These are phyloP conservation scores for Trichoderma arundinaceum DNA, from an alignment of 2,329 filamentous ascomycete species.

Conservation along the genomic window DNA sequence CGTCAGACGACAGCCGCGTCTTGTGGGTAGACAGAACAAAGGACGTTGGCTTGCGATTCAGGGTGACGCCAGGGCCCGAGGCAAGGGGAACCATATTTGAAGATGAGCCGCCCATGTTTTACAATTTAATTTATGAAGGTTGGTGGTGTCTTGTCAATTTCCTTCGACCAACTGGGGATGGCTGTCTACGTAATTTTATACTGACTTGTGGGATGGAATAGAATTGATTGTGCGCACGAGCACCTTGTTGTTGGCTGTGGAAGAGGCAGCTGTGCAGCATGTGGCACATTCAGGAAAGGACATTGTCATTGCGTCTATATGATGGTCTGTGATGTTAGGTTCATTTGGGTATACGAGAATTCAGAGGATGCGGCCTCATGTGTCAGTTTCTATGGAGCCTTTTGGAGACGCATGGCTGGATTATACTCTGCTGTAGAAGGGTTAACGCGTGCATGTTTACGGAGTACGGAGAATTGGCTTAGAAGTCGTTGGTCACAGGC, in stretches of 20 bases:
- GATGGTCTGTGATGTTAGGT: background rate
- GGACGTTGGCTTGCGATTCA: constrained; percentile 71
- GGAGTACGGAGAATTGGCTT: no score
- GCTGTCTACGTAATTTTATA: background rate
- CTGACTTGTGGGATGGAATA: constrained; percentile 41
- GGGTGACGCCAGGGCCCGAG: constrained; percentile 52
- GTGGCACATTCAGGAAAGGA: constrained; percentile 67
- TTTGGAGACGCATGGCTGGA: background rate
- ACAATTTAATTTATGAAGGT: constrained; percentile 76
- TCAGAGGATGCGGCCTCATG: background rate
- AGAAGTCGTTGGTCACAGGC: background rate
- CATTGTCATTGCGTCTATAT: constrained; percentile 63
- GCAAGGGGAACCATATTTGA: constrained; percentile 61
- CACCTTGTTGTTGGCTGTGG: constrained; percentile 67
- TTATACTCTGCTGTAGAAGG: background rate
- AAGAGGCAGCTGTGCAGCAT: constrained; percentile 67
- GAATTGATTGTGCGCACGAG: constrained; percentile 71
- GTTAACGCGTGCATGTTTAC: background rate
- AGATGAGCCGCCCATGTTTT: constrained; percentile 71
- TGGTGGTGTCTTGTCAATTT: constrained; percentile 38
- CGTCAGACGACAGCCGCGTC: constrained; percentile 45
- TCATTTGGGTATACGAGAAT: background rate
- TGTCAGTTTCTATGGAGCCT: background rate
- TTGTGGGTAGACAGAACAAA: constrained; percentile 71
- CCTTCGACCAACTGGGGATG: background rate